Evolutionary conservation across 768 basidiomycete species (phyloP), one percentile per base, ranked within the genome.

Genomic region (Tylopilus felleus): DNA sequence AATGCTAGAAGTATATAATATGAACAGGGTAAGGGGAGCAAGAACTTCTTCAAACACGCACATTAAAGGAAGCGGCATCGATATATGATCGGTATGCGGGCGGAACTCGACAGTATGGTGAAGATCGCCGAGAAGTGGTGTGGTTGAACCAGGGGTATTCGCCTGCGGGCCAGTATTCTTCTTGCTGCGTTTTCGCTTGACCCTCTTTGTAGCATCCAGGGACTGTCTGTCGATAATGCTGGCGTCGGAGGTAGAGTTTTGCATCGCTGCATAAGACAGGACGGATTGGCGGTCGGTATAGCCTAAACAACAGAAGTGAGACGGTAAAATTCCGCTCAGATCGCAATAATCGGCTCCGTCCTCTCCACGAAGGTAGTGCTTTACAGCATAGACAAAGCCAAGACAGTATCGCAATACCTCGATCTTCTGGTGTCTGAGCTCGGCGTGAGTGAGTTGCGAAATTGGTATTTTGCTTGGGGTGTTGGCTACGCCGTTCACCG

Each of bases 361-460:
- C 60, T 93, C 88, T 47, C 84, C 89, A 41, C 92, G 88, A 47
- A 94, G 78, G 67, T 94, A 93, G 67, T 96, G 86, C 66, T 83
- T 83, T 16, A 75, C 74, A 48, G 94, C 86, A 52, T 81, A 82
- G 3, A 90, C 82, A 64, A 81, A 86, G 9, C 84, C 84, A 66
- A 90, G 74, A 36, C 81, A 78, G 33, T 91, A 80, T 53, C 80
- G 84, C 45, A 97, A 66, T 22, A 80, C 75, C 59, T 91, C 82
- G 10, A 81, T 77, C 71, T 97, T 97, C 60, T 78, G 74, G 62
- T 75, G 77, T 41, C 75, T 81, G 38, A 89, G 77, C 55, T 89
- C 82, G 23, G 65, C 56, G 4, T 74, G 66, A 6, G 80, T 82
- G 22, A 84, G 56, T 23, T 72, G 69, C 1, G 77, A 71, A 10